Evolutionary conservation across 1,284 basidiomycete species (phyloP).

Genomic region (Pseudozyma thailandica): DNA sequence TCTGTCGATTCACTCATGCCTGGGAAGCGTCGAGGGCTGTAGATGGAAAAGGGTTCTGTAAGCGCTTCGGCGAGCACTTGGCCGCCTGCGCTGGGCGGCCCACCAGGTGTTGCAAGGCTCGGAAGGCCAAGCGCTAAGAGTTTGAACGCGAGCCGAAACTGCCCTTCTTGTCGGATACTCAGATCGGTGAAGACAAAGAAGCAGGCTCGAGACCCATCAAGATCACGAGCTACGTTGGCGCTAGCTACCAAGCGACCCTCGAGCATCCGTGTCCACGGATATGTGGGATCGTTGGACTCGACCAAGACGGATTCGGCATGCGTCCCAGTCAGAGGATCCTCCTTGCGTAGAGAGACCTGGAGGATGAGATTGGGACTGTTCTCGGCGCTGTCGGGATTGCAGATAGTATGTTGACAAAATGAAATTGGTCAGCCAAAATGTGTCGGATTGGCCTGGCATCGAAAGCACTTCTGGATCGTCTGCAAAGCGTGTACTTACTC

Average conservation of each 20-base stretch:
- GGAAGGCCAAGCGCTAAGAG: constrained; percentile 31
- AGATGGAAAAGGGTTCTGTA: constrained; percentile 44
- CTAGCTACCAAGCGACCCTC: constrained; percentile 47
- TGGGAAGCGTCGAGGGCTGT: constrained; percentile 42
- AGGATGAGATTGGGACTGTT: constrained; percentile 48
- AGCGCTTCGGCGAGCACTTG: constrained; percentile 30
- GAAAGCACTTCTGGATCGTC: background rate
- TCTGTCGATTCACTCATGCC: constrained; percentile 54
- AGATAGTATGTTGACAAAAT: background rate
- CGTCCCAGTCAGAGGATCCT: constrained; percentile 15
- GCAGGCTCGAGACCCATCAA: constrained; percentile 43
- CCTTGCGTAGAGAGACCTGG: constrained; percentile 34
- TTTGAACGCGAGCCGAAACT: constrained; percentile 40
- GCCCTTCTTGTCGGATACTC: constrained; percentile 52
- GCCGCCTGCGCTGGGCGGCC: constrained; percentile 6
- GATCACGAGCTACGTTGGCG: constrained; percentile 45
- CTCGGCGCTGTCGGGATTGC: constrained; percentile 26
- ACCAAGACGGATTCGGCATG: constrained; percentile 28
- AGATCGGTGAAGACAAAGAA: constrained; percentile 56
- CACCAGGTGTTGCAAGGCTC: background rate
- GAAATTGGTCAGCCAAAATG: background rate
- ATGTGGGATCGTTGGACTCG: constrained; percentile 28
- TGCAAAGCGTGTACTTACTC: constrained; percentile 38
- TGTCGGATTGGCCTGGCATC: no score
- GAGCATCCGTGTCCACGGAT: constrained; percentile 41